Conservation (phyloP, 116 monocot genomes). For the Phalaenopsis hybrid region DNA sequence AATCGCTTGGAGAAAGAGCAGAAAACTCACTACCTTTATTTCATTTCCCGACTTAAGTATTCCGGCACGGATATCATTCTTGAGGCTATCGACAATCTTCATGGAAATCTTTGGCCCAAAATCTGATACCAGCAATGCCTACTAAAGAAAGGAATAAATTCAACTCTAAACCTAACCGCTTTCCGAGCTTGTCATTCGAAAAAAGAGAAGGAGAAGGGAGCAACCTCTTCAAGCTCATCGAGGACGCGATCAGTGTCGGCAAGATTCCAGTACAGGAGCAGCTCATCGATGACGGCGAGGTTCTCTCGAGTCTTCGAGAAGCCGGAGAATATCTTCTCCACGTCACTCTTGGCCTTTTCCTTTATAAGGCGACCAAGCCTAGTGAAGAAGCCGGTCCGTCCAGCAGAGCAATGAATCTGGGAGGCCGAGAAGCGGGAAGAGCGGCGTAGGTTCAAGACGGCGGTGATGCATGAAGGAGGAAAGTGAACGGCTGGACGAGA, state of each 20-base stretch:
- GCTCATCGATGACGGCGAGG: constrained; percentile 93
- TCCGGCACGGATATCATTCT: constrained; percentile 71
- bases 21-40: constrained; percentile 52
- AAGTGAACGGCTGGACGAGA: constrained; percentile 10
- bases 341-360: constrained; percentile 97
- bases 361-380: constrained; percentile 76
- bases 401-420: constrained; percentile 54
- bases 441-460: neutral
- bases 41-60: constrained; percentile 89
- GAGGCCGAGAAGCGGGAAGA: neutral
- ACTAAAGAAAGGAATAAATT: constrained; percentile 7
- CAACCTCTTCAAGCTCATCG: constrained; percentile 93
- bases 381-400: constrained; percentile 87
- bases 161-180: neutral
- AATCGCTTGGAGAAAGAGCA: neutral
- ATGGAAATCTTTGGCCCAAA: constrained; percentile 90
- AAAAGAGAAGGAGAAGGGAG: neutral
- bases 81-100: constrained; percentile 77
- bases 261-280: constrained; percentile 95
- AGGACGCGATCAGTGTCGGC: constrained; percentile 85
- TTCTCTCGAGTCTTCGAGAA: constrained; percentile 89
- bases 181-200: neutral
- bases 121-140: constrained; percentile 86
- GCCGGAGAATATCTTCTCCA: constrained; percentile 90
- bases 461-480: neutral